Evolutionary conservation across 1,139 yeast genomes (phyloP), one percentile per base, ranked within the genome.

Genomic region (Suhomyces choctaworum): DNA sequence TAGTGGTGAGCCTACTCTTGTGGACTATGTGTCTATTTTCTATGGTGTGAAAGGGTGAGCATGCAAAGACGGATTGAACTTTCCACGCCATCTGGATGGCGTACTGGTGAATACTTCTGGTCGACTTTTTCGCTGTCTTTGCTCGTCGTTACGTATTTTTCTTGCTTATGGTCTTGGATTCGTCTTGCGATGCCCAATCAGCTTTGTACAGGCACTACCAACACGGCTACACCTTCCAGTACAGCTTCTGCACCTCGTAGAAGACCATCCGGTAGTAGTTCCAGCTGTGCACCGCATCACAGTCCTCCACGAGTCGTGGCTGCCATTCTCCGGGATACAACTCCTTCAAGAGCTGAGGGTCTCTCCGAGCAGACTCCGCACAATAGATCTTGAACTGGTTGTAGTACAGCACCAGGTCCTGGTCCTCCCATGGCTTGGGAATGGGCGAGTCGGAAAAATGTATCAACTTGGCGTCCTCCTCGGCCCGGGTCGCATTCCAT

Each of bases 391-490:
- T 54, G 34, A 49, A 52, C 4, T 44, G 38, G 39, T 62, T 62
- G 35, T 63, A 63, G 30, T 54, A 31, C 32, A 24, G 37, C 13
- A 28, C 29, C 9, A 37, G 30, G 25, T 37, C 41, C 34, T 59
- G 57, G 4, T 41, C 32, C 30, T 59, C 59, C 76, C 76, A 70
- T 7, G 77, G 76, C 42, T 70, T 70, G 2, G 76, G 76, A 4
- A 70, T 62, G 1, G 77, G 76, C 0, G 66, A 58, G 44, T 71
- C 76, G 0, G 72, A 64, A 43, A 67, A 71, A 39, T 71, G 76
- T 15, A 66, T 46, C 22, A 70, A 46, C 40, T 60, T 66, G 10
- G 57, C 46, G 2, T 44, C 40, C 14, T 45, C 30, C 3, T 55
- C 33, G 2, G 50, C 51, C 17, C 45, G 39, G 2, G 35, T 19